A percentile compares a stretch with the other conserved stretches of the same genome.
phyloP scores from a whole-genome alignment of 2,329 filamentous ascomycete species.

The Venturiaceae sp. region DNA sequence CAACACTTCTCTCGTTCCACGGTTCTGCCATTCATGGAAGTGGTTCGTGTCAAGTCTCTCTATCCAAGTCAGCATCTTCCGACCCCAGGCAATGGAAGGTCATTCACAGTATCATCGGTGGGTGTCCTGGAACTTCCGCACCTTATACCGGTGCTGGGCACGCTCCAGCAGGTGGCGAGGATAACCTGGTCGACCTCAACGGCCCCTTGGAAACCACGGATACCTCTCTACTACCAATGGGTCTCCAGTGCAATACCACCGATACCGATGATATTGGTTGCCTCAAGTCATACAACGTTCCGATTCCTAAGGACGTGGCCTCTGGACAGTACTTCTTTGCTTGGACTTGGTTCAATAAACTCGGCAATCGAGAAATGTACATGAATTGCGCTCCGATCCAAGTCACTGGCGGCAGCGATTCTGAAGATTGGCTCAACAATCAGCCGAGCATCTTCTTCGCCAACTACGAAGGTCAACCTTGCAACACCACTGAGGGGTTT shows the following conservation, averaged over 20 bases:
- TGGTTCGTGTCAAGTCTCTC: constrained; percentile 78
- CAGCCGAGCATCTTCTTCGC: constrained; percentile 64
- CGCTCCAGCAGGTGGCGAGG: background rate
- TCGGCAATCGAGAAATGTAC: constrained; percentile 92
- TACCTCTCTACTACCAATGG: background rate
- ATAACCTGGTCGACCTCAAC: background rate
- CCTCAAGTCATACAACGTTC: constrained; percentile 54
- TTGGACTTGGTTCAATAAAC: constrained; percentile 86
- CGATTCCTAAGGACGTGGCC: constrained; percentile 61
- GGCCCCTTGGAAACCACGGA: background rate
- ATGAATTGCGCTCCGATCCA: constrained; percentile 82
- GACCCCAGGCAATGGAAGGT: constrained; percentile 68
- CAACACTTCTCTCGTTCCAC: background rate
- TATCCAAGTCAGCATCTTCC: constrained; percentile 62
- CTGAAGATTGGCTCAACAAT: constrained; percentile 38
- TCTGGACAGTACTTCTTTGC: constrained; percentile 68
- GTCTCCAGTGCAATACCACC: background rate
- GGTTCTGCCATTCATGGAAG: constrained; percentile 69
- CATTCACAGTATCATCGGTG: constrained; percentile 78
- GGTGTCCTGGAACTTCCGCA: constrained; percentile 53
- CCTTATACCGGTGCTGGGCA: background rate
- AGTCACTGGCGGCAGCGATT: constrained; percentile 39
- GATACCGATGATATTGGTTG: constrained; percentile 49
- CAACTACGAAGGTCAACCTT: constrained; percentile 47
- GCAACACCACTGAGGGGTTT: constrained; percentile 40